Base-by-base conservation (phyloP, 2,329 filamentous ascomycete species). In the Ascochyta pisi region DNA sequence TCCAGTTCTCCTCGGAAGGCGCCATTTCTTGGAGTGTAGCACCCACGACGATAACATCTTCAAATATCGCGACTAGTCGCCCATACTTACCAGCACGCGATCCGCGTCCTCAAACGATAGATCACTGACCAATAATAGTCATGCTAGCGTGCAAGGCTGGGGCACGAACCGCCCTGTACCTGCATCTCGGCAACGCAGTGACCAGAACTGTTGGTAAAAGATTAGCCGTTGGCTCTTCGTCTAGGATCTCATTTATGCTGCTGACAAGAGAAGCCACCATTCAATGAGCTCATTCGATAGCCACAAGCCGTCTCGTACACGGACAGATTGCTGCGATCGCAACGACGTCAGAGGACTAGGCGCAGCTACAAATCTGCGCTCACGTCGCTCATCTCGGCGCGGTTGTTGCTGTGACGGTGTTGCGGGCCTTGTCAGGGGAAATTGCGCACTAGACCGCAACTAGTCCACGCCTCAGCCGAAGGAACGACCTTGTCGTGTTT, bases 81-180 rank as follows among this genome's bases (percentile, higher is more conserved):
- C 60, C 54, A 48, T 45, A 53, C 54, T 60, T 49, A 48, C 43
- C 58, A 60, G 43, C 45, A 48, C 47, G 40, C 41, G 52, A 47
- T 50, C 58, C 54, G 54, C 51, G 55, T 48, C 59, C 46, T 50
- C 49, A 43, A 54, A 62, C 53, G 53, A 56, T 62, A 64, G 42
- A 54, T 29, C 31, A 43, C 53, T 45, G 53, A 50, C 63, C 64
- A 68, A 64, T 64, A 46, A 54, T 50, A 48, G 57, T 56, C 39
- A 37, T 52, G 42, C 37, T 46, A 59, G 45, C 42, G 46, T 16
- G 42, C 54, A 59, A 52, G 60, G 60, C 51, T 59, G 50, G 51
- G 40, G 57, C 54, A 51, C 50, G 47, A 50, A 50, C 60, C 61
- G 41, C 56, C 55, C 43, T 57, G 65, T 68, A 65, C 65, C 65